Evolutionary conservation across 345 rosid species (phyloP).

Genomic region (Brassica carinata): DNA sequence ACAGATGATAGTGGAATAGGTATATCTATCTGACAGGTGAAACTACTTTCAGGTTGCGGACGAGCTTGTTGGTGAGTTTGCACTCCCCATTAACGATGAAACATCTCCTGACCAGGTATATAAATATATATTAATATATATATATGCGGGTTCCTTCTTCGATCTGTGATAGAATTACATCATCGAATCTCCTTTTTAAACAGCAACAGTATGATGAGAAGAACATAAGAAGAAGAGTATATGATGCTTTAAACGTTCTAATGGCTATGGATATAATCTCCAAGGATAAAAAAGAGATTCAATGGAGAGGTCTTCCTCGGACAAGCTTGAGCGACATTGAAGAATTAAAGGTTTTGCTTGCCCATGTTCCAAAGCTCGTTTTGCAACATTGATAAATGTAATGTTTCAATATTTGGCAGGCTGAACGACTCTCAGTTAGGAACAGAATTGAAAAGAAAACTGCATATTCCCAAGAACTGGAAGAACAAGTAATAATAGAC

Average conservation of each 20-base stretch:
- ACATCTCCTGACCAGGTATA: constrained; percentile 91
- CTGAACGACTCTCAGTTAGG: constrained; percentile 68
- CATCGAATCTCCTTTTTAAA: constrained; percentile 10
- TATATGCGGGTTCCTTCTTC: no score
- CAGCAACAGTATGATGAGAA: constrained; percentile 99
- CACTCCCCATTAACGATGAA: constrained; percentile 71
- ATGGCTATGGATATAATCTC: constrained; percentile 99
- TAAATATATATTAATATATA: no score
- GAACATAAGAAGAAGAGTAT: constrained; percentile 95
- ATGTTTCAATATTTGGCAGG: constrained; percentile 20
- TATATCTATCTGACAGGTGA: constrained; percentile 40
- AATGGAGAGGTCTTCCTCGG: constrained; percentile 98
- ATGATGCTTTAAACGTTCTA: constrained; percentile 96
- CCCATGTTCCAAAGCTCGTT: constrained; percentile 25
- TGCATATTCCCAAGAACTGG: constrained; percentile 83
- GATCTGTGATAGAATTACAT: neutral
- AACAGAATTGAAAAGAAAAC: constrained; percentile 88
- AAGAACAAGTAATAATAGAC: constrained; percentile 76
- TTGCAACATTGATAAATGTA: neutral
- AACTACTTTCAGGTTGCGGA: constrained; percentile 86
- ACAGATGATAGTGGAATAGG: constrained; percentile 4
- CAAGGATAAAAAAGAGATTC: constrained; percentile 96
- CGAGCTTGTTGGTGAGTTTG: constrained; percentile 98
- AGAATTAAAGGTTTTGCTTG: constrained; percentile 74
- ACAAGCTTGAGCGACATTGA: constrained; percentile 92